Conservation (phyloP, 352 stramenopile genomes). For the Elongisporangium anandrum region DNA sequence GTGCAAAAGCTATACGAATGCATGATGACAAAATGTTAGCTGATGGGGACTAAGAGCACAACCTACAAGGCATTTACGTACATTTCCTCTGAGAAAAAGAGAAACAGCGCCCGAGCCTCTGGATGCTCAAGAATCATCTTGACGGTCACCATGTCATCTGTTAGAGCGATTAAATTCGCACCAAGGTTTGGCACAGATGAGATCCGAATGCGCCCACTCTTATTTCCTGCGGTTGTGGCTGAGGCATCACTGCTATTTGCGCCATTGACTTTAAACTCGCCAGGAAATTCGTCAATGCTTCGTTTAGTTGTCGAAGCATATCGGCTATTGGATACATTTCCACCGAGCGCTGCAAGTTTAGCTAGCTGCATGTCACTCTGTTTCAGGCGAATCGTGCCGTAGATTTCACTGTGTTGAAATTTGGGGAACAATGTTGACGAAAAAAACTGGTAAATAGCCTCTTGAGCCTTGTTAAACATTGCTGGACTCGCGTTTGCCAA, state of each 20-base stretch:
- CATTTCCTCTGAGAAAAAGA: constrained; percentile 79
- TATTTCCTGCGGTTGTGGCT: neutral
- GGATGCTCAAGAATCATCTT: constrained; percentile 55
- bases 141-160: constrained; percentile 42
- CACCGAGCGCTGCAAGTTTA: neutral
- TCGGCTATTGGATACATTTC: neutral
- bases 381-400: constrained; percentile 47
- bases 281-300: neutral
- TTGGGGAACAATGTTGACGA: constrained; percentile 62
- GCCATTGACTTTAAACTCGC: no score
- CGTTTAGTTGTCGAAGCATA: neutral
- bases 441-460: constrained; percentile 69
- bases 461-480: constrained; percentile 69
- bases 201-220: neutral
- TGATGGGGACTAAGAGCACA: no score
- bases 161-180: constrained; percentile 6
- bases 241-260: neutral
- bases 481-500: constrained; percentile 39
- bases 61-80: constrained; percentile 20
- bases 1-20: constrained; percentile 50
- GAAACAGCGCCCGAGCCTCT: constrained; percentile 58
- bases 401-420: constrained; percentile 70
- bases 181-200: neutral
- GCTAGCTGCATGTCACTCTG: constrained; percentile 7
- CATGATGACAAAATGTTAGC: no score